Evolutionary conservation across 257 asterid species (phyloP), one percentile per base, ranked within the genome.

Genomic region (Verbena officinalis): DNA sequence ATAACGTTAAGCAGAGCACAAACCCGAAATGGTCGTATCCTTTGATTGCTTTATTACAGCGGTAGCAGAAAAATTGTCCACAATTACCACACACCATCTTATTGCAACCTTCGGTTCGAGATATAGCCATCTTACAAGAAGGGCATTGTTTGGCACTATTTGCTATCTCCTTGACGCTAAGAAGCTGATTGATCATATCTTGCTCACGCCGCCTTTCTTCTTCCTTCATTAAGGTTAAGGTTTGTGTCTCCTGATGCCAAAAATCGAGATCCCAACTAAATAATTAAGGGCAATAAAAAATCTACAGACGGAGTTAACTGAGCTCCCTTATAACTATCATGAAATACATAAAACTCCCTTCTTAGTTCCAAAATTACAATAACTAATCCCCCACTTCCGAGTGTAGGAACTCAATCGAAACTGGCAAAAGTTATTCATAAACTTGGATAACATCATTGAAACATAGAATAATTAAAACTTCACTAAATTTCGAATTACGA

Each of bases 11-110:
- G 62, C 31, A 24, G 3, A 51, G 65, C 42, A 46, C 80, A 48
- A 19, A 85, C 98, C 95, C 82, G 83, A 81, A 93, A 75, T 87
- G 95, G n/a, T 87, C 97, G 72, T 93, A 93, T 74, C 96, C 98
- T 20, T 73, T 40, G 56, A 89, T 89, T 14, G 84, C 81, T 67
- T 80, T 30, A 69, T 75, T 82, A 77, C 97, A 93, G 23, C 78
- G 81, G 53, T 87, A 85, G 85, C 97, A 93, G 80, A 93, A 93
- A 69, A 76, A 82, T 42, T 63, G 61, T 61, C 94, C 96, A 70
- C 97, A 92, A 67, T 87, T 92, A 1, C 71, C 57, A 62, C 97
- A 93, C 60, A 55, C 83, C 82, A 93, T 87, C 80, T 89, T 93
- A 74, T 93, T 93, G 90, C 98, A 93, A 56, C 97, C 98, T 78